Base-by-base conservation (phyloP, 345 rosid species). In the Eucalyptus camaldulensis region DNA sequence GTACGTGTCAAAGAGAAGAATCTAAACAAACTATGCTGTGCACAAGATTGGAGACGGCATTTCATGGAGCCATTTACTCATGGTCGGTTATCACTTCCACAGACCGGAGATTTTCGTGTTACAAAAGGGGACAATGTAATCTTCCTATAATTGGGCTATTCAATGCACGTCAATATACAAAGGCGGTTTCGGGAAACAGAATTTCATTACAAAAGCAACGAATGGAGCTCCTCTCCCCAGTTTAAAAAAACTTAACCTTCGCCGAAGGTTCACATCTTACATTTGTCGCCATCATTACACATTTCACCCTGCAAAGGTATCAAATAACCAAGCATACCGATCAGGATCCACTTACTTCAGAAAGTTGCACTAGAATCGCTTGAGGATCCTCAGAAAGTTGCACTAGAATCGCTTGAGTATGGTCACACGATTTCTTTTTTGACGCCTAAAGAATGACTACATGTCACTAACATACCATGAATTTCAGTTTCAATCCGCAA, bases 281-380 rank as follows among this genome's bases (percentile, higher is more conserved):
- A 95, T 44, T 85, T 89, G 47, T 88, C 90, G 88, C 67, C 94
- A 65, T 92, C 94, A 37, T 92, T 90, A 33, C 98, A 97, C 31
- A 88, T 88, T 91, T 94, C 93, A 60, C 87, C 94, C 99, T 97
- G 95, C 72, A 88, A 93, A 56, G 65, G 86, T 33, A 87, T 49
- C 83, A 81, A 54, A 69, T 50, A n/a, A 50, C 44, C 21, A 33
- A 13, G 21, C 37, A 16, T 24, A 3, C 56, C 7, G 9, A n/a
- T 51, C 69, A 80, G 43, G 58, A 50, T 76, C 47, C 29, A 21
- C 29, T 21, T 76, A 21, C 47, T 76, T 40, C 83, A 76, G 47
- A 72, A 5, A 72, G 81, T 7, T 33, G 43, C 81, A 4, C 27
- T 40, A 76, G 27, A 76, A 11, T 76, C 27, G 3, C 83, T 76